These are phyloP conservation scores for Rhizoctonia solani DNA, from an alignment of 1,284 basidiomycete genomes.

Conservation along the genomic window DNA sequence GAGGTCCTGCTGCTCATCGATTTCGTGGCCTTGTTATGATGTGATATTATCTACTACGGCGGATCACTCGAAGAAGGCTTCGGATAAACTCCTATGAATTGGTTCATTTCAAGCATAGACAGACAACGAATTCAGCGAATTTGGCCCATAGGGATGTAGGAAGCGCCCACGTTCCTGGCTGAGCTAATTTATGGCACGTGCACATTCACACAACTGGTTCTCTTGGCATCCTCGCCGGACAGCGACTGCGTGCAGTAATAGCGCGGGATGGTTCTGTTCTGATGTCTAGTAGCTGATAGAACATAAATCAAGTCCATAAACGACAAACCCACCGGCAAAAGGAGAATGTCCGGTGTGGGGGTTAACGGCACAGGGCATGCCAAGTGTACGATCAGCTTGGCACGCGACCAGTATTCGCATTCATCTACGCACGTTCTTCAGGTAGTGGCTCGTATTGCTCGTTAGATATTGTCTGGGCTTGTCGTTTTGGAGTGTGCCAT, in stretches of 20 bases:
- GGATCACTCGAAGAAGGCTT: too few relatives aligned
- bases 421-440: conserved; percentile 32
- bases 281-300: background rate
- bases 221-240: background rate
- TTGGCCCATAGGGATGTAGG: too few relatives aligned
- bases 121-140: too few relatives aligned
- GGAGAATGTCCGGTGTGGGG: background rate
- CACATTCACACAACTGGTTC: background rate
- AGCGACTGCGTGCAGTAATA: background rate
- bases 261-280: background rate
- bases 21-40: too few relatives aligned
- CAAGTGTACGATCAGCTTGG: background rate
- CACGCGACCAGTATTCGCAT: background rate
- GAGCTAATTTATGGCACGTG: background rate
- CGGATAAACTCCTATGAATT: too few relatives aligned
- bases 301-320: background rate
- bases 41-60: too few relatives aligned
- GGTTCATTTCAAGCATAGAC: too few relatives aligned
- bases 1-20: too few relatives aligned
- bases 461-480: background rate
- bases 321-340: background rate
- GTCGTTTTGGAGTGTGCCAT: background rate
- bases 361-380: background rate
- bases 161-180: too few relatives aligned
- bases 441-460: conserved; percentile 2